These are phyloP conservation scores for Podospora tetraspora DNA, from an alignment of 495 filamentous ascomycete genomes.

Conservation along the genomic window DNA sequence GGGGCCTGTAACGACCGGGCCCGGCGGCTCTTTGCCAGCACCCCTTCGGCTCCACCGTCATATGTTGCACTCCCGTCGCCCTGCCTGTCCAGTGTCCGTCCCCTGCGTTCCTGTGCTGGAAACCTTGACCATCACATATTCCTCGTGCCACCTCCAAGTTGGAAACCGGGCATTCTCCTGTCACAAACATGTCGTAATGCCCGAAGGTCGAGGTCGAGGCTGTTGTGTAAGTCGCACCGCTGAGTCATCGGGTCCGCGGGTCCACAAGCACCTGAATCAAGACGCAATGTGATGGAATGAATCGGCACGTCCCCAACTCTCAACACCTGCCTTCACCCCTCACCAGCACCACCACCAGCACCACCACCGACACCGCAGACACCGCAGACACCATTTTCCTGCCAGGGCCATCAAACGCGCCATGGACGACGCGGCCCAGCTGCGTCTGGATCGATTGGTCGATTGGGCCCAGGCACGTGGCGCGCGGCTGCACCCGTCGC, in stretches of 20 bases:
- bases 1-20: neutral
- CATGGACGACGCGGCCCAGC: neutral
- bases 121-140: neutral
- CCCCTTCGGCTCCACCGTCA: neutral
- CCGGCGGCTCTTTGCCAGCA: neutral
- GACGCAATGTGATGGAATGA: neutral
- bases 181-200: neutral
- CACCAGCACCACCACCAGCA: neutral
- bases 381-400: neutral
- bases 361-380: neutral
- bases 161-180: neutral
- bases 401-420: neutral
- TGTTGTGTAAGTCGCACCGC: neutral
- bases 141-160: neutral
- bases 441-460: conserved; percentile 9
- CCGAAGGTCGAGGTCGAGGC: neutral
- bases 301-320: neutral
- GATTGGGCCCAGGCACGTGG: conserved; percentile 36
- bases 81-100: neutral
- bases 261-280: neutral
- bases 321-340: neutral
- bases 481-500: conserved; percentile 35
- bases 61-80: neutral
- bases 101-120: neutral
- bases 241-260: neutral